Percentiles rank a stretch among this genome's conserved stretches.
Evolutionary conservation across 2,329 filamentous ascomycete genomes (phyloP).

Genomic region (Penicillium sp.): DNA sequence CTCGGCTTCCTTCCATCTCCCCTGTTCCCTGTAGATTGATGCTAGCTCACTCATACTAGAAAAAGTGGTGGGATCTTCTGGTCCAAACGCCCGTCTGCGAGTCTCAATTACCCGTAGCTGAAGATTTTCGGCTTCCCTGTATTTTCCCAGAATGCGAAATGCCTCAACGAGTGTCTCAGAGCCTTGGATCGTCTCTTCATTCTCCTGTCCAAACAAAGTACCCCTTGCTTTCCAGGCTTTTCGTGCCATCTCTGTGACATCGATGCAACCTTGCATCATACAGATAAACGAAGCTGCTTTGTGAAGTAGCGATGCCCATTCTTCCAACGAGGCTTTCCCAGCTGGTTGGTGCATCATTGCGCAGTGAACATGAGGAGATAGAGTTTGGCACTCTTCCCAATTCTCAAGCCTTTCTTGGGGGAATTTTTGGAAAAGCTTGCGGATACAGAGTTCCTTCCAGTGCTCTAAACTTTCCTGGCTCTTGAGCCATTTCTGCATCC

Average conservation of each 20-base stretch:
- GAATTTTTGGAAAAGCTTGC: conserved; percentile 20
- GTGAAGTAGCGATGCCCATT: conserved; percentile 8
- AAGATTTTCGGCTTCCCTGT: neutral
- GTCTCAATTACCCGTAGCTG: neutral
- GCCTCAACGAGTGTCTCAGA: conserved; percentile 8
- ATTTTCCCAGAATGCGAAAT: conserved; percentile 9
- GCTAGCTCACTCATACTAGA: neutral
- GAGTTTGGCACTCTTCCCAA: conserved; percentile 24
- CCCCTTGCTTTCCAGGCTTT: neutral
- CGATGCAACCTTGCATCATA: neutral
- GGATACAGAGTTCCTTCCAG: conserved; percentile 29
- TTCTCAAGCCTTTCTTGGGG: conserved; percentile 25
- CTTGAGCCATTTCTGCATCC: no score
- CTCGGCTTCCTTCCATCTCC: neutral
- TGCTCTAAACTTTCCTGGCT: conserved; percentile 17
- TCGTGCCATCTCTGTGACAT: neutral
- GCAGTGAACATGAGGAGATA: conserved; percentile 29
- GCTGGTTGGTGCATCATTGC: conserved; percentile 15
- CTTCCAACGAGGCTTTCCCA: neutral
- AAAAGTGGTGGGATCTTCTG: neutral
- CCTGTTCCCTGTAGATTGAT: neutral
- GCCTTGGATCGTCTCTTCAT: neutral
- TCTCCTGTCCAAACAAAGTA: neutral
- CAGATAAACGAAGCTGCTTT: conserved; percentile 10
- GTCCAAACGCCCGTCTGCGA: neutral